phyloP scores from a whole-genome alignment of 2,329 filamentous ascomycete species.

The Onygenales sp. region DNA sequence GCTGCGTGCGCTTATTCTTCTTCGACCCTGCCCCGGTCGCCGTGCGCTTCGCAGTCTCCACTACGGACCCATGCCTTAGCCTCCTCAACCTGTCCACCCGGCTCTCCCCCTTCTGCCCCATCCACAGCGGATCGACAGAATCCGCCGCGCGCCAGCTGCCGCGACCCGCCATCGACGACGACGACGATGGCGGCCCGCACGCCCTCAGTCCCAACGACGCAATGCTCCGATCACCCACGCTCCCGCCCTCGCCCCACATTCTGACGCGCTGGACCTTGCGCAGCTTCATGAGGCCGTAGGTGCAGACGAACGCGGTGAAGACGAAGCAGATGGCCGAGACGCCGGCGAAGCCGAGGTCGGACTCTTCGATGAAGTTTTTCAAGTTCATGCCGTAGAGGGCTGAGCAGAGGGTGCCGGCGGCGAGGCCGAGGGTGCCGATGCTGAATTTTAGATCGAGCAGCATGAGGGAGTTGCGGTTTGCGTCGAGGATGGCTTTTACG shows the following conservation, averaged over 20 bases:
- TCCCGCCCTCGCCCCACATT: constrained; percentile 61
- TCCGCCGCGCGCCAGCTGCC: constrained; percentile 35
- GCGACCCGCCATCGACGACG: constrained; percentile 18
- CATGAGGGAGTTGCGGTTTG: constrained; percentile 97
- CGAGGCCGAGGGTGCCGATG: constrained; percentile 88
- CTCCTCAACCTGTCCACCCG: constrained; percentile 28
- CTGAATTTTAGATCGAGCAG: constrained; percentile 92
- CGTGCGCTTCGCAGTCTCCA: constrained; percentile 10
- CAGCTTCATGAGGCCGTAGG: constrained; percentile 74
- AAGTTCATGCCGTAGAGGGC: constrained; percentile 99
- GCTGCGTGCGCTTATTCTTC: background rate
- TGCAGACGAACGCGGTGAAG: constrained; percentile 68
- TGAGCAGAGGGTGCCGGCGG: constrained; percentile 87
- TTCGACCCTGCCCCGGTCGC: background rate
- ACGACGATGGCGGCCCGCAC: constrained; percentile 11
- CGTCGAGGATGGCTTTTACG: constrained; percentile 92
- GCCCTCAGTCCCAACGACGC: constrained; percentile 6
- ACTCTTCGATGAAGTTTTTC: constrained; percentile 97
- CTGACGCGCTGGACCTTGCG: constrained; percentile 78
- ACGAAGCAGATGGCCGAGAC: constrained; percentile 62
- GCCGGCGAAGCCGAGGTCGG: constrained; percentile 70
- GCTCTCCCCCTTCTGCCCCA: constrained; percentile 29
- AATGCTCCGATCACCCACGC: constrained; percentile 15
- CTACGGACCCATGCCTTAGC: constrained; percentile 22
- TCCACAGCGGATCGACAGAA: constrained; percentile 32